Percentiles rank a stretch among this genome's conserved stretches.
Evolutionary conservation across 2,329 filamentous ascomycete genomes (phyloP).

Genomic region (Sporothrix variecibatus): DNA sequence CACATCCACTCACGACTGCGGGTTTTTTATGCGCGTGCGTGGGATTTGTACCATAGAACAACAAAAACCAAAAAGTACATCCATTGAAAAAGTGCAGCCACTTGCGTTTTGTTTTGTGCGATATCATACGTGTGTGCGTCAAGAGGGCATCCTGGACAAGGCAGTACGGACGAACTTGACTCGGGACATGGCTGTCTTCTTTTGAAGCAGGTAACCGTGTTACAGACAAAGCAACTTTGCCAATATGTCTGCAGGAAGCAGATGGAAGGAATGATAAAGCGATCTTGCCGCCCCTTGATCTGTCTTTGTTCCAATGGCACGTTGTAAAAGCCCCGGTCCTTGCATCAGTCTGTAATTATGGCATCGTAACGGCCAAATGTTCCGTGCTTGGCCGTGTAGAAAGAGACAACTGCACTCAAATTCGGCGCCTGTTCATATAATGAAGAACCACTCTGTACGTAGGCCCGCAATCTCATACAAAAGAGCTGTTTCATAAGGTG

Average conservation of each 20-base stretch:
- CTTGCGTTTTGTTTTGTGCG: neutral
- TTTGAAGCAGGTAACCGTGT: neutral
- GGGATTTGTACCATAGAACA: slow-evolving; percentile 23
- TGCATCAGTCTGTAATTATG: neutral
- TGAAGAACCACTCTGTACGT: neutral
- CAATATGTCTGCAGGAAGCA: neutral
- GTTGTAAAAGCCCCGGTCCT: neutral
- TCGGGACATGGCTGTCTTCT: neutral
- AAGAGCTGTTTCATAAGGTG: too few relatives aligned
- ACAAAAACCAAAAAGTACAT: slow-evolving; percentile 4
- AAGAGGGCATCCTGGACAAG: neutral
- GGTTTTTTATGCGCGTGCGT: neutral
- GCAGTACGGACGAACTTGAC: neutral
- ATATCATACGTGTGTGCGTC: neutral
- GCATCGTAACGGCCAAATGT: neutral
- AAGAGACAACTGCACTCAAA: too few relatives aligned
- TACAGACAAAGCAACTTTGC: neutral
- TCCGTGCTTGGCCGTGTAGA: too few relatives aligned
- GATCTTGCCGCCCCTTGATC: neutral
- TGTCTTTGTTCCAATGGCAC: neutral
- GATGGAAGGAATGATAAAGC: neutral
- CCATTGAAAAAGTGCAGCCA: slow-evolving; percentile 8
- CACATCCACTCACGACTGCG: slow-evolving; percentile 6
- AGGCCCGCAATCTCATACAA: too few relatives aligned
- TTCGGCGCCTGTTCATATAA: neutral